A percentile compares a stretch with the other conserved stretches of the same genome.
Evolutionary conservation across 805 yeast genomes (phyloP).

Genomic region (Yarrowia bubula): DNA sequence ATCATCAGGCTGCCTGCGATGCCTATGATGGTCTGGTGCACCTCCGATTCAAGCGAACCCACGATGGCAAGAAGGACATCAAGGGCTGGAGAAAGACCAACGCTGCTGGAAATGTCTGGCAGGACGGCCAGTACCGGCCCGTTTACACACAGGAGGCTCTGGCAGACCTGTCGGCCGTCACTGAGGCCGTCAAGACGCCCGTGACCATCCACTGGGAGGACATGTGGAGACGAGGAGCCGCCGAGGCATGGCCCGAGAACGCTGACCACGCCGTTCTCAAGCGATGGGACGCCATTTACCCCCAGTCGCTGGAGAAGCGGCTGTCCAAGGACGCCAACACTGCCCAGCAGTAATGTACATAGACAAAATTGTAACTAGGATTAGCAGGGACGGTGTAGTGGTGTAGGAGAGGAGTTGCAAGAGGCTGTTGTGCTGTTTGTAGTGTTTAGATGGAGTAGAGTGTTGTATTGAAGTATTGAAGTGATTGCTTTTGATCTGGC

Average conservation of each 20-base stretch:
- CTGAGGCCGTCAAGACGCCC: slow-evolving; percentile 53
- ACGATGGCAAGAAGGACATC: slow-evolving; percentile 55
- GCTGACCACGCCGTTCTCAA: slow-evolving; percentile 8
- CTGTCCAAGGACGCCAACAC: slow-evolving; percentile 1
- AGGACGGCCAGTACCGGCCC: slow-evolving; percentile 83
- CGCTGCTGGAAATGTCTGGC: slow-evolving; percentile 80
- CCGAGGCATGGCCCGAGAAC: slow-evolving; percentile 23
- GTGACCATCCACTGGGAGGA: slow-evolving; percentile 77
- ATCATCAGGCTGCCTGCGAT: slow-evolving; percentile 62
- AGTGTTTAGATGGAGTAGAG: neutral
- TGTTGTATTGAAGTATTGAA: neutral
- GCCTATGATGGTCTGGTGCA: slow-evolving; percentile 74
- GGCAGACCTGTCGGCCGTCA: slow-evolving; percentile 70
- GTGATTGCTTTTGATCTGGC: neutral
- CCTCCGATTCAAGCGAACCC: slow-evolving; percentile 71
- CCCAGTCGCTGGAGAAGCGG: slow-evolving; percentile 23
- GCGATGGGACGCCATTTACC: slow-evolving; percentile 25
- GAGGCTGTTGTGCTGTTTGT: too few species aligned
- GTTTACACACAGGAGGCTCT: slow-evolving; percentile 88
- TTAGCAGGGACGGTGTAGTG: neutral
- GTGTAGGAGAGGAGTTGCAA: neutral
- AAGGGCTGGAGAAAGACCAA: slow-evolving; percentile 67
- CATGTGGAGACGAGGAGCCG: slow-evolving; percentile 83
- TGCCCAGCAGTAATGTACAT: slow-evolving; percentile 24
- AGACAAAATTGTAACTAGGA: neutral